Evolutionary conservation across 441 rosid species (phyloP).

Genomic region (Brassica balearica): DNA sequence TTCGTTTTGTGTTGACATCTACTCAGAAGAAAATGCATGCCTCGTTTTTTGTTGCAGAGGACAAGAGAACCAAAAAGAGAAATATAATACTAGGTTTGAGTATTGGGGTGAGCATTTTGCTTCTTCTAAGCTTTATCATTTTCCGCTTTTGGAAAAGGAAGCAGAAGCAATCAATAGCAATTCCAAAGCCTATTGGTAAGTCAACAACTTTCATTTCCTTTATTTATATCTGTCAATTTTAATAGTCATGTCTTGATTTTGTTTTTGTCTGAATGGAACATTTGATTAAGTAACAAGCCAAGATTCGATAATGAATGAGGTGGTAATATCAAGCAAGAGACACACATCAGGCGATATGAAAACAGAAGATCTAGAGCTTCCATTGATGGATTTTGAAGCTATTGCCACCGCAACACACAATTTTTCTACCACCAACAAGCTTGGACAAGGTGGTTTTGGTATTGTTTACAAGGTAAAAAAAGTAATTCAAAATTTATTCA

Average conservation of each 20-base stretch:
- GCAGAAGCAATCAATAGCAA: not conserved
- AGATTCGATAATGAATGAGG: not conserved
- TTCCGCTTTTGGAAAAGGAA: not conserved
- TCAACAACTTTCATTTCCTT: not conserved
- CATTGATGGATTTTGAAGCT: not conserved
- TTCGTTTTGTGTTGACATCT: not conserved
- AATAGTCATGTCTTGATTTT: not conserved
- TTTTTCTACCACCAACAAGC: not conserved
- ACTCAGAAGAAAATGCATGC: not conserved
- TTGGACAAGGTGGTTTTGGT: not conserved
- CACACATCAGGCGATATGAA: not conserved
- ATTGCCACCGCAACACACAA: not conserved
- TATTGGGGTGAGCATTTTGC: not conserved
- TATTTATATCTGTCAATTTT: not conserved
- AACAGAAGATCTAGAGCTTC: conserved; percentile 7
- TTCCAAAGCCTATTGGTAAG: not conserved
- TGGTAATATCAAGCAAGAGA: conserved; percentile 1
- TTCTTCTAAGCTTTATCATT: not conserved
- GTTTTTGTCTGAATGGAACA: not conserved
- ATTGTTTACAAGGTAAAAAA: not conserved
- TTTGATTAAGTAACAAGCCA: not conserved
- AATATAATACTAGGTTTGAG: not conserved
- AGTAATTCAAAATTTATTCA: not conserved
- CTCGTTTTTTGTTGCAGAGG: not conserved
- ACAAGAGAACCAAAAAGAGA: not conserved